Percentiles rank a stretch among this genome's conserved stretches.
These are phyloP conservation scores for Aureobasidium melanogenum DNA, from an alignment of 2,329 filamentous ascomycete genomes.

Conservation along the genomic window DNA sequence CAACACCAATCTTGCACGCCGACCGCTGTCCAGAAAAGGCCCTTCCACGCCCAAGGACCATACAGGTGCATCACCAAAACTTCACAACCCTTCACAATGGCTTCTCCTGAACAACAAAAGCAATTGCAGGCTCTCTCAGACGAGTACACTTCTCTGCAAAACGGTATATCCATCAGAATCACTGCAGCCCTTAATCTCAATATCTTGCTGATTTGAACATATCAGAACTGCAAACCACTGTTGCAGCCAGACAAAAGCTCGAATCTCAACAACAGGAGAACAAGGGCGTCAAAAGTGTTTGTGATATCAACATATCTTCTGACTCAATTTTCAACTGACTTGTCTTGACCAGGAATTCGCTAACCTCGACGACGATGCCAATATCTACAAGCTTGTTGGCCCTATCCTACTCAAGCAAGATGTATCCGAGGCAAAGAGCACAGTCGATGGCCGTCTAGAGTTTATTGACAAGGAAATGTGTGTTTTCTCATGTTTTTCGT, in stretches of 20 bases:
- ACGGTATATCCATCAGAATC: conserved; percentile 46
- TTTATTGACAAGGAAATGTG: conserved; percentile 94
- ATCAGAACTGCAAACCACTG: conserved; percentile 66
- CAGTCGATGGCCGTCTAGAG: conserved; percentile 81
- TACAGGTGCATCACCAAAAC: not conserved
- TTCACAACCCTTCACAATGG: conserved; percentile 8
- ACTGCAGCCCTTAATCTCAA: not conserved
- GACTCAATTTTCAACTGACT: not conserved
- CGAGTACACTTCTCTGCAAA: conserved; percentile 78
- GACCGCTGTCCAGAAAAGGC: not conserved
- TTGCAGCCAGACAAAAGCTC: conserved; percentile 78
- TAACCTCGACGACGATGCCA: conserved; percentile 67
- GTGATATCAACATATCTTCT: conserved; percentile 4
- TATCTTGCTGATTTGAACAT: not conserved
- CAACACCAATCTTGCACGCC: not conserved
- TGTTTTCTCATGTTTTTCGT: conserved; percentile 23
- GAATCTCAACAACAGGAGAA: conserved; percentile 95
- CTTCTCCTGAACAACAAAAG: conserved; percentile 55
- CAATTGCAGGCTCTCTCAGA: conserved; percentile 76
- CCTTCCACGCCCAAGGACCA: not conserved
- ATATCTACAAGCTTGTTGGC: conserved; percentile 92
- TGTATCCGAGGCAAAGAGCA: conserved; percentile 77
- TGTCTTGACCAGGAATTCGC: conserved; percentile 61
- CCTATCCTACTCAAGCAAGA: conserved; percentile 94
- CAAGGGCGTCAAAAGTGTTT: conserved; percentile 69